These are phyloP conservation scores for Solanum lignicaule DNA, from an alignment of 257 asterid genomes.

Conservation along the genomic window DNA sequence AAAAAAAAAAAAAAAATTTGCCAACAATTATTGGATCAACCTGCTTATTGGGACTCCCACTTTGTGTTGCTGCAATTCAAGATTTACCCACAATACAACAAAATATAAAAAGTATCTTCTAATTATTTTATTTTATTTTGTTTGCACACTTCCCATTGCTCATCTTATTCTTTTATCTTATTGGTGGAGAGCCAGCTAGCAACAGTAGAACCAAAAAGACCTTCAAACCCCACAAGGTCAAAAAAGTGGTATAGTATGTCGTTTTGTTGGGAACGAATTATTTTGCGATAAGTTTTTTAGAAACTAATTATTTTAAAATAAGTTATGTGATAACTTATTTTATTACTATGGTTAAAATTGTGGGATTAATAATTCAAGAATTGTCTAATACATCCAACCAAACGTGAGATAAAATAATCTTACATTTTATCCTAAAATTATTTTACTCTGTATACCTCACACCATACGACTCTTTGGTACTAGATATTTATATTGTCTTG, in stretches of 20 bases:
- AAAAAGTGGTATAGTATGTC: neutral
- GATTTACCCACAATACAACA: neutral
- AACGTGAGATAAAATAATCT: no score
- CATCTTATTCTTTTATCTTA: neutral
- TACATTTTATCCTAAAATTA: no score
- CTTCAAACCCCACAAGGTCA: neutral
- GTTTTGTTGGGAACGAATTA: neutral
- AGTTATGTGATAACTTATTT: neutral
- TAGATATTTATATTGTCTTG: neutral
- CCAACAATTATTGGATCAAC: constrained; percentile 4
- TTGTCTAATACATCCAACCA: rapidly evolving
- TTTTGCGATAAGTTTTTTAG: no score
- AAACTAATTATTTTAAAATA: no score
- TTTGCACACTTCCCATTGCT: neutral
- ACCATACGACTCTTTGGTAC: neutral
- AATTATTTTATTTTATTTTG: neutral
- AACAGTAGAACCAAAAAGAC: neutral
- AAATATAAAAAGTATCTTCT: neutral
- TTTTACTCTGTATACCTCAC: no score
- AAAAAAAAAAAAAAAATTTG: neutral
- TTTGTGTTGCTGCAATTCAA: neutral
- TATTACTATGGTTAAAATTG: no score
- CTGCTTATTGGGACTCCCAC: constrained; percentile 22
- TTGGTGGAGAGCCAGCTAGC: neutral
- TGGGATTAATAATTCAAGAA: no score